Evolutionary conservation across 352 stramenopile species (phyloP).

Genomic region (Phytophthora aleatoria): DNA sequence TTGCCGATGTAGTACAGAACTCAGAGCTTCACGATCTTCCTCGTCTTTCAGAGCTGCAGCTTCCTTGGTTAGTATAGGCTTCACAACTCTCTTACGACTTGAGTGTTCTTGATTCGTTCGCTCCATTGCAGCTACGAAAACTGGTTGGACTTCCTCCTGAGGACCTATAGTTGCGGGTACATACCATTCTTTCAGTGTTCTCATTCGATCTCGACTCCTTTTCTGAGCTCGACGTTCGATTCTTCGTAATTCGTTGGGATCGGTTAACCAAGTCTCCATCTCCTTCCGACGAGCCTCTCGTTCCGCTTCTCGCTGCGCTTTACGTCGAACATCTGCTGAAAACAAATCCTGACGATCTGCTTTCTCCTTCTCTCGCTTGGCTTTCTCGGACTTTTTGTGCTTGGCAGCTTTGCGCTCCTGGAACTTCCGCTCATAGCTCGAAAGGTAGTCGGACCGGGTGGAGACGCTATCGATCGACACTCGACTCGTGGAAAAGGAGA

Average conservation of each 20-base stretch:
- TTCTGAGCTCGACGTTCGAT: slow-evolving; percentile 43
- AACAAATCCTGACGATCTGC: slow-evolving; percentile 48
- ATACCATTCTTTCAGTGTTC: slow-evolving; percentile 61
- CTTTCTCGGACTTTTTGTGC: slow-evolving; percentile 53
- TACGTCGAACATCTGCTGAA: slow-evolving; percentile 50
- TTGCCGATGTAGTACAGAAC: slow-evolving; percentile 18
- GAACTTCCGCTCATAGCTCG: slow-evolving; percentile 64
- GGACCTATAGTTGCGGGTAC: slow-evolving; percentile 16
- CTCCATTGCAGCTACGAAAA: slow-evolving; percentile 39
- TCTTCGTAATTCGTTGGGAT: slow-evolving; percentile 35
- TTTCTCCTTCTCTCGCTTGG: slow-evolving; percentile 50
- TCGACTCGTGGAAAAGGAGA: slow-evolving; percentile 41
- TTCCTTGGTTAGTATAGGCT: slow-evolving; percentile 23
- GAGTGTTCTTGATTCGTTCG: not conserved
- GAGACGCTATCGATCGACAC: slow-evolving; percentile 36
- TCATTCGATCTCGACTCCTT: slow-evolving; percentile 47
- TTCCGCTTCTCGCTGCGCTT: slow-evolving; percentile 56
- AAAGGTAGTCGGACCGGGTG: slow-evolving; percentile 57
- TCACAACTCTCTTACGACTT: slow-evolving; percentile 8
- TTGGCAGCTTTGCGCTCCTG: slow-evolving; percentile 55
- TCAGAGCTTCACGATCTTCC: slow-evolving; percentile 26
- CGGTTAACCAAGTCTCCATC: slow-evolving; percentile 64
- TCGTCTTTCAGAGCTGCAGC: slow-evolving; percentile 27
- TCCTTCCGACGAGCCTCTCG: slow-evolving; percentile 45
- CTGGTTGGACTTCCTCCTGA: slow-evolving; percentile 44